Evolutionary conservation across 2,329 filamentous ascomycete genomes (phyloP), one percentile per base, ranked within the genome.

Genomic region (Endocalyx cinctus): DNA sequence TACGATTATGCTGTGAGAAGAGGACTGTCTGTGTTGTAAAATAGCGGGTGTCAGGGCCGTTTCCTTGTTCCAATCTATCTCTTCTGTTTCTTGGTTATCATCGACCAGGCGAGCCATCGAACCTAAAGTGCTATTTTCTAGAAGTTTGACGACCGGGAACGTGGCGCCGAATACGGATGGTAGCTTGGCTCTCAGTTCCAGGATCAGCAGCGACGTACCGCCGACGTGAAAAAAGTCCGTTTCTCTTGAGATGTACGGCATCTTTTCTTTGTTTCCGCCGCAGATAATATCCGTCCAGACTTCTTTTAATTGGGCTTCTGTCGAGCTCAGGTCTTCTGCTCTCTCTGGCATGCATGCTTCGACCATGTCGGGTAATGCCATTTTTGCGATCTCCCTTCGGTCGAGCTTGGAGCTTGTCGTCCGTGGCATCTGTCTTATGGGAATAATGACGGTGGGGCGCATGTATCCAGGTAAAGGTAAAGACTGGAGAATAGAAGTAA

Each of bases 141-240:
- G 34, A 1, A 49, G 28, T 3, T 42, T 27, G 3, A 34, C 22
- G 4, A 51, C 32, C 2, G 15, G 34, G 0, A 50, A 1, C 10
- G 25, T 15, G 7, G 45, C 29, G 12, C 26, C 10, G 18, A 46
- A 44, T 1, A 10, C 12, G 2, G 31, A 3, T 3, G 33, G 26
- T 11, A 51, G 42, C 3, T 16, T 20, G 2, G 34, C 22, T 18
- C 37, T 38, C 1, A 51, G 38, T 1, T 33, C 31, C 6, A 45
- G 31, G 16, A 46, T 29, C 6, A 45, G 38, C 14, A 50, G 17
- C 1, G 48, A 50, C 19, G 31, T 48, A 8, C 48, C 48, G 2
- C 48, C 48, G 7, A 46, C 37, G 11, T 28, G 32, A 39, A 51
- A 51, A 37, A 51, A 51, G 18, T 43, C 34, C 5, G 43, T 37